Evolutionary conservation across 2,329 filamentous ascomycete genomes (phyloP), one percentile per base, ranked within the genome.

Genomic region (Microsporum canis): DNA sequence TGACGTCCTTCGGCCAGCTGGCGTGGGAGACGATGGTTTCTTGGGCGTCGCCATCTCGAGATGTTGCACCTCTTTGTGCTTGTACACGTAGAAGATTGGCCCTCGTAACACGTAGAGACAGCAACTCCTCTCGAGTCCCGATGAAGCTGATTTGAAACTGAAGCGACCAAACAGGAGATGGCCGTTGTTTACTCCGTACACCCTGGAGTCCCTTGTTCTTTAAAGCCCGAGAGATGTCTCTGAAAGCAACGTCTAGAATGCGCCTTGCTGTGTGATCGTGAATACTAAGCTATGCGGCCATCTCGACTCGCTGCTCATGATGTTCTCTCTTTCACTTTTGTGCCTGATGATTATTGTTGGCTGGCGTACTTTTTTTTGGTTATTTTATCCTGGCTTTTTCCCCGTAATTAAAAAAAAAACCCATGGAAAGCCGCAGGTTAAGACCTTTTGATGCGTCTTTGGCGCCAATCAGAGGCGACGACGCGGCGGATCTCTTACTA

Each of bases 41-140:
- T 41, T 62, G 7, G 56, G n/a, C 12, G 62, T 62, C 55, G 63
- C 58, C 63, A 64, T 45, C 41, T 43, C 23, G 33, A 38, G 53
- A 23, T 23, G 17, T 23, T 23, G 17, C 17, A 23, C 17, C 17
- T 23, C 17, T 23, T 23, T 23, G 17, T 23, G 17, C 17, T 27
- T 23, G 36, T 55, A 55, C 31, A 10, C 7, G 49, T 53, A 12
- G n/a, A 23, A 23, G 17, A 23, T 23, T 23, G 17, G 17, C 17
- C 17, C 14, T n/a, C 23, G 12, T 17, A 23, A 10, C 27, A 53
- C 23, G 51, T 36, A 2, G 51, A 36, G 23, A 55, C 3, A 36
- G 12, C 51, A 55, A 33, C 51, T 36, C 51, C 17, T 23, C 17
- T 23, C 17, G 17, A 23, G 17, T 1, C 17, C 17, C 17, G 17